These are phyloP conservation scores for Fusarium concolor DNA, from an alignment of 2,329 filamentous ascomycete species.

Conservation along the genomic window DNA sequence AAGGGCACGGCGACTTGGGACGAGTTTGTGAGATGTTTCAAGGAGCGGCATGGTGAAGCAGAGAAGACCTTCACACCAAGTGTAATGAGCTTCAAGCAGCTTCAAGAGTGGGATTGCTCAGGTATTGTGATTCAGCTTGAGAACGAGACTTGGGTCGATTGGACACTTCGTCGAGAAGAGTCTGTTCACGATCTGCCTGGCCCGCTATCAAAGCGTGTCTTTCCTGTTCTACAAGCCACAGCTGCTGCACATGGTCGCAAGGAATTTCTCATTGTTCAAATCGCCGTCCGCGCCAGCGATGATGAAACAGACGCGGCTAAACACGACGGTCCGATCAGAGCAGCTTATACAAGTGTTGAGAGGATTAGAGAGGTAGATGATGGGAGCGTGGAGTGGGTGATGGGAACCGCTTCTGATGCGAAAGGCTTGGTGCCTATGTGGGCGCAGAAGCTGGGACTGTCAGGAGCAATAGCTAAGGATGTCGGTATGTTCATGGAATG, in stretches of 20 bases:
- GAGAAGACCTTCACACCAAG: constrained; percentile 56
- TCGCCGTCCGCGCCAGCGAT: constrained; percentile 58
- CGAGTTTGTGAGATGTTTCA: constrained; percentile 72
- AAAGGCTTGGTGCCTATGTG: constrained; percentile 73
- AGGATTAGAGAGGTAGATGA: constrained; percentile 60
- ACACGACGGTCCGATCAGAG: constrained; percentile 62
- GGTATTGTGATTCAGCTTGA: constrained; percentile 55
- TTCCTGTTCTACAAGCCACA: constrained; percentile 74
- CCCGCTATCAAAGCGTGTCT: constrained; percentile 72
- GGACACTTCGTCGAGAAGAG: constrained; percentile 67
- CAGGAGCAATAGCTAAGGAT: constrained; percentile 75
- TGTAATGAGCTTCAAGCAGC: constrained; percentile 51
- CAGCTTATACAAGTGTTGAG: constrained; percentile 75
- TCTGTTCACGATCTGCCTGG: constrained; percentile 73
- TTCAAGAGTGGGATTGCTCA: constrained; percentile 60
- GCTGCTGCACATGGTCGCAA: constrained; percentile 52
- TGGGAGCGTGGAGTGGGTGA: constrained; percentile 75
- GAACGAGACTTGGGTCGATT: constrained; percentile 58
- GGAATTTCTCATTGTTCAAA: constrained; percentile 69
- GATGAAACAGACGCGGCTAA: constrained; percentile 53
- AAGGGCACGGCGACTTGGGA: constrained; percentile 69
- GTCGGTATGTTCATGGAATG: constrained; percentile 76
- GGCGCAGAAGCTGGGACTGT: constrained; percentile 73
- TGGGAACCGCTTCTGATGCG: constrained; percentile 81
- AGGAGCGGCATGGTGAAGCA: constrained; percentile 58